phyloP scores from a whole-genome alignment of 1,139 yeast species.

The Saccharomyces hybrid region DNA sequence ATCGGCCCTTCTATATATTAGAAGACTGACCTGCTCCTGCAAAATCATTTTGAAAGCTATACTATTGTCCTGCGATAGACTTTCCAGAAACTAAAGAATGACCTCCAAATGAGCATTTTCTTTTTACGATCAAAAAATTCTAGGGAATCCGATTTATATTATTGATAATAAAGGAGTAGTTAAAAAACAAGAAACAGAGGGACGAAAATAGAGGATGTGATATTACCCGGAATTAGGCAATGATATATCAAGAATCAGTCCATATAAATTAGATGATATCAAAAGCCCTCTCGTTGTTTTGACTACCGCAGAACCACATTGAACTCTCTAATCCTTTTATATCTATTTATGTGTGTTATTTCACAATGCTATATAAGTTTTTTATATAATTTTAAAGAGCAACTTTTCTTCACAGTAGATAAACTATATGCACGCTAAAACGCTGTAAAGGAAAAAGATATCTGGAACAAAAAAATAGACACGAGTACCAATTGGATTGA shows the following conservation, averaged over 20 bases:
- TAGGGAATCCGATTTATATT: neutral
- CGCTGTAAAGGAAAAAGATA: neutral
- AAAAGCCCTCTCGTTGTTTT: neutral
- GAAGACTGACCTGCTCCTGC: neutral
- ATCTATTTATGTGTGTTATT: neutral
- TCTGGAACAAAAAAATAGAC: neutral
- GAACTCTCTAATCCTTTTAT: neutral
- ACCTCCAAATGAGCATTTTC: neutral
- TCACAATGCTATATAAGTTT: neutral
- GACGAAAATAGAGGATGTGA: neutral
- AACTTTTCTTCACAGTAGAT: neutral
- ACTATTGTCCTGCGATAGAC: neutral
- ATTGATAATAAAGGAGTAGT: neutral
- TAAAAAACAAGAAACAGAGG: neutral
- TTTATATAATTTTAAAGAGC: neutral
- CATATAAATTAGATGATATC: neutral
- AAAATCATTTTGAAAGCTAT: neutral
- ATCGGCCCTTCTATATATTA: neutral
- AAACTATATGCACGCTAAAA: neutral
- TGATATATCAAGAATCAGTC: no score
- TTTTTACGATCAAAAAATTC: neutral
- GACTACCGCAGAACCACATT: neutral
- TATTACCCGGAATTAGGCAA: neutral
- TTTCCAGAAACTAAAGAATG: neutral
- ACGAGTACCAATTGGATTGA: neutral